A percentile compares a stretch with the other conserved stretches of the same genome.
Evolutionary conservation across 1,284 basidiomycete genomes (phyloP).

Genomic region (Retiboletus flavoniger): DNA sequence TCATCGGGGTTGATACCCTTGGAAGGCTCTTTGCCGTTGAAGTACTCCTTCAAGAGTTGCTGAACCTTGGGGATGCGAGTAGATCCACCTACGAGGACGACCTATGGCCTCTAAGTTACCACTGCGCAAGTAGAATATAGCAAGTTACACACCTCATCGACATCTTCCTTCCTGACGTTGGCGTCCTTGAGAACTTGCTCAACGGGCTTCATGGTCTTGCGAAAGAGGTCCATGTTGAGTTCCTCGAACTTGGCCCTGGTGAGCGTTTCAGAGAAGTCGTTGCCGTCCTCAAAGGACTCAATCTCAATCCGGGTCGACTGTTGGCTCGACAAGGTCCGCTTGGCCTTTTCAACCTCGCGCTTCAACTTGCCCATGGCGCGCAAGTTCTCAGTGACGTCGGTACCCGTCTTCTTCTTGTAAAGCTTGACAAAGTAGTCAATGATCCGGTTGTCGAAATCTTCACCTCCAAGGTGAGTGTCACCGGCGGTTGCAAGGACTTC

Average conservation of each 20-base stretch:
- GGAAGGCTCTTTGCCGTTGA: conserved; percentile 84
- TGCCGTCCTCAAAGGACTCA: conserved; percentile 92
- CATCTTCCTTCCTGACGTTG: conserved; percentile 94
- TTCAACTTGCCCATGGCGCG: conserved; percentile 96
- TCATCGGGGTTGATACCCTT: conserved; percentile 96
- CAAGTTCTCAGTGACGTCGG: conserved; percentile 84
- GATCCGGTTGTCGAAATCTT: conserved; percentile 98
- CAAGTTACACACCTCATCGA: conserved; percentile 72
- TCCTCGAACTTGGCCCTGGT: conserved; percentile 99
- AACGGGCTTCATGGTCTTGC: conserved; percentile 99
- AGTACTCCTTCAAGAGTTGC: conserved; percentile 93
- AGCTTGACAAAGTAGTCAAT: conserved; percentile 90
- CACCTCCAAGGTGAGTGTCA: conserved; percentile 98
- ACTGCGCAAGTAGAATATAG: too few relatives aligned
- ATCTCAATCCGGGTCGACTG: conserved; percentile 87
- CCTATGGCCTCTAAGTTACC: conserved; percentile 36
- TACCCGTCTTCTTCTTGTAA: conserved; percentile 95
- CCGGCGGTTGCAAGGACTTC: conserved; percentile 97
- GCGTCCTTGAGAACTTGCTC: conserved; percentile 99
- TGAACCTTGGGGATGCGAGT: conserved; percentile 99
- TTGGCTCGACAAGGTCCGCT: conserved; percentile 92
- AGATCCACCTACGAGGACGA: conserved; percentile 94
- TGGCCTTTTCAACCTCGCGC: conserved; percentile 98
- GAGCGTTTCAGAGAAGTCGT: conserved; percentile 95
- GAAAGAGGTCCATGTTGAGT: conserved; percentile 98